phyloP scores from a whole-genome alignment of 2,329 filamentous ascomycete species.

The Claviceps africana region DNA sequence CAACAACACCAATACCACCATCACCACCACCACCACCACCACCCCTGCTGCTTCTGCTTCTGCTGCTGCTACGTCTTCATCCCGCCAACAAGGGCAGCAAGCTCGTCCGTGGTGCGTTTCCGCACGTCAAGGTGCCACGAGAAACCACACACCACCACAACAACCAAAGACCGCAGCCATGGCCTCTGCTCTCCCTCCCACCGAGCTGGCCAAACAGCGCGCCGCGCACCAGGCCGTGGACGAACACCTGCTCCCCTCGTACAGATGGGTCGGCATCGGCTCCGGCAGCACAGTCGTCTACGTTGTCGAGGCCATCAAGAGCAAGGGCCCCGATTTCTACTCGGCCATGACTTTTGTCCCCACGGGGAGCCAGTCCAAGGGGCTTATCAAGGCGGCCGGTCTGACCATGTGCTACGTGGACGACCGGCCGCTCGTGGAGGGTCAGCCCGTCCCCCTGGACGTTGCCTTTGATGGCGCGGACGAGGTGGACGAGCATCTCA shows the following conservation, averaged over 20 bases:
- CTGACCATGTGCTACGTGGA: conserved; percentile 67
- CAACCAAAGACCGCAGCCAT: conserved; percentile 15
- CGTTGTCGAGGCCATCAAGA: conserved; percentile 67
- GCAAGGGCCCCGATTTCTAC: conserved; percentile 39
- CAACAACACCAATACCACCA: neutral
- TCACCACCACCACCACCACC: neutral
- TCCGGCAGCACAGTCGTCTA: conserved; percentile 73
- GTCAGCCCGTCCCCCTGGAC: conserved; percentile 47
- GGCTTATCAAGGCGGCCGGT: conserved; percentile 68
- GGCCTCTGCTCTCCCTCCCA: conserved; percentile 24
- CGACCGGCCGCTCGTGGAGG: conserved; percentile 41
- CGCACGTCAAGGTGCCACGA: neutral
- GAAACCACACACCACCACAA: neutral
- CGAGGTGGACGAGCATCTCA: conserved; percentile 87
- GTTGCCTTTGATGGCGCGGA: conserved; percentile 94
- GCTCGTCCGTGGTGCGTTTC: neutral
- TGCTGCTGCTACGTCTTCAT: neutral
- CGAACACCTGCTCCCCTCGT: conserved; percentile 51
- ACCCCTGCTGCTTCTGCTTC: neutral
- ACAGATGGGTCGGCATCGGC: conserved; percentile 62
- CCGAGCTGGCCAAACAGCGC: conserved; percentile 62
- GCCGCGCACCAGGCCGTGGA: conserved; percentile 62
- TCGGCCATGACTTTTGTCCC: conserved; percentile 70
- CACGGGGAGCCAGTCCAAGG: conserved; percentile 81
- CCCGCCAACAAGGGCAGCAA: neutral